Evolutionary conservation across 192 early-diverging fungal genomes (phyloP).

Genomic region (Funneliformis mosseae): DNA sequence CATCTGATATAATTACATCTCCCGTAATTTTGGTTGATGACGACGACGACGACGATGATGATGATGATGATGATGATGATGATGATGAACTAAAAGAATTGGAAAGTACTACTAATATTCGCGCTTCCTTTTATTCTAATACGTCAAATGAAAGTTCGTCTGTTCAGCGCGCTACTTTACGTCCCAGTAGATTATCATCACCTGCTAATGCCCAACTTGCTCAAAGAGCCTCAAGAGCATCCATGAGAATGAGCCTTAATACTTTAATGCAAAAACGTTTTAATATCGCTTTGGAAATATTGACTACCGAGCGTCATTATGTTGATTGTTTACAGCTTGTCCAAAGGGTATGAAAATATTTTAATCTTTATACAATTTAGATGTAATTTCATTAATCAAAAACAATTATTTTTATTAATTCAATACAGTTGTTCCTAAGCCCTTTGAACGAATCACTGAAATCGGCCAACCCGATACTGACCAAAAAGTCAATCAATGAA

Average conservation of each 20-base stretch:
- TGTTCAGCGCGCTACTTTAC: not conserved
- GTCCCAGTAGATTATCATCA: not conserved
- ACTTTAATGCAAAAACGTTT: conserved; percentile 50
- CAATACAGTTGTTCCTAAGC: conserved; percentile 32
- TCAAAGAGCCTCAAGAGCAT: not conserved
- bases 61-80: conserved; percentile 11
- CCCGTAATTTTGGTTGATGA: too few species aligned
- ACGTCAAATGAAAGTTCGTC: not conserved
- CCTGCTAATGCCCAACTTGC: not conserved
- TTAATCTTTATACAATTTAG: too few species aligned
- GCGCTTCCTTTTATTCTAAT: not conserved
- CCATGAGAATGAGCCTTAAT: conserved; percentile 27
- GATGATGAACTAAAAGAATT: conserved; percentile 10
- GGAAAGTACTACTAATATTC: not conserved
- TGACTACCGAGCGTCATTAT: conserved; percentile 85
- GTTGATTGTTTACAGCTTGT: conserved; percentile 75
- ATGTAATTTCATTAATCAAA: not conserved
- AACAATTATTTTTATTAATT: conserved; percentile 34
- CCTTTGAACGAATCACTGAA: conserved; percentile 37
- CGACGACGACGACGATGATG: too few species aligned
- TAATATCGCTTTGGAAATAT: conserved; percentile 76
- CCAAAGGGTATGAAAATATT: conserved; percentile 48
- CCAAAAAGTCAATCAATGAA: conserved; percentile 60
- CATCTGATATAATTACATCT: not conserved
- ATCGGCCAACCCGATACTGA: conserved; percentile 66